Evolutionary conservation across 495 filamentous ascomycete species (phyloP), one percentile per base, ranked within the genome.

Genomic region (Clohesyomyces aquaticus): DNA sequence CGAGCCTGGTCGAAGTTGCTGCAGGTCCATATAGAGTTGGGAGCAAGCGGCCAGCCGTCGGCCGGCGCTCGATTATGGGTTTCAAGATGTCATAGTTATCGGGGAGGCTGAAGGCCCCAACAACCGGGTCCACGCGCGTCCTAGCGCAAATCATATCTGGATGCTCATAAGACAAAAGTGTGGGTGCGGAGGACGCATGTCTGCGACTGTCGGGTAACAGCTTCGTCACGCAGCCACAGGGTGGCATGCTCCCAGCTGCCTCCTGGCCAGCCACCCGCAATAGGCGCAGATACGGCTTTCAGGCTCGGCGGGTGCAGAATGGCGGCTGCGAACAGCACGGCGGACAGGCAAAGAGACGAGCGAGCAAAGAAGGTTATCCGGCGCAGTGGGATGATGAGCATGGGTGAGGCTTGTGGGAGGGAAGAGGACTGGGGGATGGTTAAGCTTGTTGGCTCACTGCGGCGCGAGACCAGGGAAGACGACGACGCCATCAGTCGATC

Each of bases 61-160:
- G 55, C 61, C 18, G 61, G 11, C 54, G 43, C 16, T 23, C 53
- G 22, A 8, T 59, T 58, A 59, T 51, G 61, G 61, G 55, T 52
- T 58, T 51, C 53, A 52, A 11, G 29, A 58, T 65, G 61, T 65
- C 53, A 65, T 65, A 65, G 53, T 53, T 65, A 65, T 59, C 55
- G 61, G 55, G n/a, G 61, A 63, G 60, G 60, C 60, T 63, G 60
- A 63, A 38, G 52, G 43, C 42, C 55, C 61, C 61, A 50, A 45
- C 54, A 51, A 63, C 63, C 63, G 29, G 63, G 63, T 66, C 63
- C 63, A 55, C 55, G 56, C 63, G 49, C 45, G 48, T 10, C 35
- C 55, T 60, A 55, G 63, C 63, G 63, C 63, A 66, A 66, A 66
- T 66, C 63, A 66, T 66, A 66, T 53, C 49, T 46, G 47, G 61